Conservation (phyloP, 2,329 filamentous ascomycete species). For the Sphaerostilbella broomeana region DNA sequence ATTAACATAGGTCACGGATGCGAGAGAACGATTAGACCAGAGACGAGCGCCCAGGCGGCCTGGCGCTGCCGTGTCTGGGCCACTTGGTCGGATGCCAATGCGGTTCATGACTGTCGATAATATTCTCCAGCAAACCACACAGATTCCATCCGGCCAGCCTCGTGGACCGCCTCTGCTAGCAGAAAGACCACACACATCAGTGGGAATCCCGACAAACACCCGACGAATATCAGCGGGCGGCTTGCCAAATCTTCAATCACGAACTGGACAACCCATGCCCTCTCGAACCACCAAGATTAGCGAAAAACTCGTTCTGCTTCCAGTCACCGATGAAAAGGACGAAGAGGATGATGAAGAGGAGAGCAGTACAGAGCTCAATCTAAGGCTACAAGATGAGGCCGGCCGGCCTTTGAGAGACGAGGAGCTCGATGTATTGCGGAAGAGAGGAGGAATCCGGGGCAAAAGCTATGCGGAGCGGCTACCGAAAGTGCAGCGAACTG, state of each 20-base stretch:
- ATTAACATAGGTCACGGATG: conserved; percentile 31
- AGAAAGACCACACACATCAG: conserved; percentile 24
- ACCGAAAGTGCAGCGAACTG: conserved; percentile 78
- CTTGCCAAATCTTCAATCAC: conserved; percentile 34
- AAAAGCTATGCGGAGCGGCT: conserved; percentile 94
- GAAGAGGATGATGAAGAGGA: conserved; percentile 53
- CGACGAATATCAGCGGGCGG: conserved; percentile 31
- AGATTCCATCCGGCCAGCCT: conserved; percentile 91
- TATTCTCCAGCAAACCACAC: conserved; percentile 85
- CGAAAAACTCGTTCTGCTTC: conserved; percentile 92
- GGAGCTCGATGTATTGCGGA: conserved; percentile 57
- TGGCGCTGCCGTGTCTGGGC: conserved; percentile 25
- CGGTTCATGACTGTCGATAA: conserved; percentile 88
- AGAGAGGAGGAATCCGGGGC: conserved; percentile 55
- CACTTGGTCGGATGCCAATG: conserved; percentile 42
- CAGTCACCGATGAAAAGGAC: conserved; percentile 65
- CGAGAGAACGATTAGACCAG: conserved; percentile 30
- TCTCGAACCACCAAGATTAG: conserved; percentile 88
- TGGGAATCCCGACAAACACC: conserved; percentile 12
- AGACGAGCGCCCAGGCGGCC: conserved; percentile 29
- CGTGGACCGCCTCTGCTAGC: conserved; percentile 57
- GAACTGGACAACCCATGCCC: conserved; percentile 58
- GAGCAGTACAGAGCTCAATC: conserved; percentile 33
- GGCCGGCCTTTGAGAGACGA: conserved; percentile 60
- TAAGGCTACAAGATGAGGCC: conserved; percentile 49